Base-by-base conservation (phyloP, 208 protist species). In the Wallacemonas sp. region DNA sequence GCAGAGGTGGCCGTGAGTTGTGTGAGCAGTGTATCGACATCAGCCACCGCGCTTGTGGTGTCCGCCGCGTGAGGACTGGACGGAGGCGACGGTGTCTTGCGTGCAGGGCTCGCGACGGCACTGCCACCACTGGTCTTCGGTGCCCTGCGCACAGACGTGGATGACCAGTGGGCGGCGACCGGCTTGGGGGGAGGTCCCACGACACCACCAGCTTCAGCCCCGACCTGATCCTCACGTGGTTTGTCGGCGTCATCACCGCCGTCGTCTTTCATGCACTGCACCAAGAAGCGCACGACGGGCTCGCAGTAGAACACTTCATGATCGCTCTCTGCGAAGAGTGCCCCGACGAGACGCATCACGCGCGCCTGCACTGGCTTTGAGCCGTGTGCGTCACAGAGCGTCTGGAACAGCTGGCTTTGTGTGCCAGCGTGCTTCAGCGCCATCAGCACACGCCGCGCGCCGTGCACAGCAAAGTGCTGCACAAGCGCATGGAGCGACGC, bases 381-480 rank as follows among this genome's bases (percentile, higher is more conserved):
- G n/a, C 21, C 29, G 11, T 26, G 19, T n/a, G 39, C 52, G 14
- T 21, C 57, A 27, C 39, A 58, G 19, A 52, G 27, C 32, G 17
- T 33, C 16, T 39, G 24, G 11, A 94, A 67, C 14, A 92, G 78
- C 19, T 69, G 29, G 8, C 57, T 54, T 26, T 82, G 80, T 16
- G 60, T 43, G 9, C 83, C 85, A 0, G 65, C 36, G 19, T 82
- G 76, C 61, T 87, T 81, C 49, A 95, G 60, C 5, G 89, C 78
- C 14, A 79, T 26, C 34, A 88, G 26, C 2, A 88, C 68, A 11
- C 47, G 39, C 16, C 68, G 24, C 17, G 70, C 27, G 12, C 72
- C 77, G 9, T 66, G 23, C 6, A 27, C 61, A 9, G 62, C 58
- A 21, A 92, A 60, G 52, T 81, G 71, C 1, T 61, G 27, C 0